phyloP scores from a whole-genome alignment of 345 rosid genomes.

The Hevea brasiliensis region DNA sequence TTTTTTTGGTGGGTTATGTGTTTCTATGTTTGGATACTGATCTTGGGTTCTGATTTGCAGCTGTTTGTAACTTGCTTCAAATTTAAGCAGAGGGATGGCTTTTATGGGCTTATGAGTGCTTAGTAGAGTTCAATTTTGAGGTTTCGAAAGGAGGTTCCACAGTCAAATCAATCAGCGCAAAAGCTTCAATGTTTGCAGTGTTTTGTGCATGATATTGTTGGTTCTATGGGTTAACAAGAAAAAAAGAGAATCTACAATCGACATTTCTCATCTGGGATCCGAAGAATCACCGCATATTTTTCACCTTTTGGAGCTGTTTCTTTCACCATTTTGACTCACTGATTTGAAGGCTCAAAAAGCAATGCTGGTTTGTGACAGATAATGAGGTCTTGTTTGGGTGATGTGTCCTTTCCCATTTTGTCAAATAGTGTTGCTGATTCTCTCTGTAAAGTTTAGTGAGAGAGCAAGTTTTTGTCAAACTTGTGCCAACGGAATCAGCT shows the following conservation, averaged over 20 bases:
- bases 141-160: conserved; percentile 10
- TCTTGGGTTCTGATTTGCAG: conserved; percentile 24
- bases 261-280: conserved; percentile 30
- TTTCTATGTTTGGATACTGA: not conserved
- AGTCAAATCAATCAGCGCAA: conserved; percentile 26
- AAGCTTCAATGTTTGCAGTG: conserved; percentile 2
- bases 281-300: not conserved
- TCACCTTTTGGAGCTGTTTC: conserved; percentile 26
- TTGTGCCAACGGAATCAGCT: conserved; percentile 19
- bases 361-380: conserved; percentile 22
- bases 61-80: conserved; percentile 1
- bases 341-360: conserved; percentile 37
- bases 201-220: conserved; percentile 27
- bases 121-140: conserved; percentile 16
- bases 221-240: conserved; percentile 22
- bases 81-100: not conserved
- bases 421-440: conserved; percentile 19
- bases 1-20: conserved; percentile 17
- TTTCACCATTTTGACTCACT: conserved; percentile 35
- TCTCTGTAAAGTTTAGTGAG: not conserved
- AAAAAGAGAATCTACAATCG: conserved; percentile 17
- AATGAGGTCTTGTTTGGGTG: conserved; percentile 13
- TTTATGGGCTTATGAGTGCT: conserved; percentile 27
- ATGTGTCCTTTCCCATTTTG: conserved; percentile 16
- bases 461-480: conserved; percentile 8